Evolutionary conservation across 495 filamentous ascomycete genomes (phyloP).

Genomic region (Poronia punctata): DNA sequence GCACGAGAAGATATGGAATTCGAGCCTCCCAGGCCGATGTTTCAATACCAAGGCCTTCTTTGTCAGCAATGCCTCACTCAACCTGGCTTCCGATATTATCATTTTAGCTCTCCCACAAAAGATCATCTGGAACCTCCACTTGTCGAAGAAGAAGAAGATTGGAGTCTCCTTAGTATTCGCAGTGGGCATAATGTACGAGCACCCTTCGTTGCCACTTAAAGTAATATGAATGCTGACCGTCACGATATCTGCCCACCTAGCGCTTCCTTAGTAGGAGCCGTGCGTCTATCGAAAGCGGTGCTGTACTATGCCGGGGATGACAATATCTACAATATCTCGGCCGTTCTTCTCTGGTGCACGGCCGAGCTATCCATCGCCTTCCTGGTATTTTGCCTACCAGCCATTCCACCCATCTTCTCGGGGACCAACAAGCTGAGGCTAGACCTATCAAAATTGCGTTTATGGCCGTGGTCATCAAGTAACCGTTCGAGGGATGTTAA

Average conservation of each 20-base stretch:
- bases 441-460: background rate
- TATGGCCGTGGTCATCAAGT: background rate
- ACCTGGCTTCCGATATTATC: conserved; percentile 2
- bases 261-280: background rate
- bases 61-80: background rate
- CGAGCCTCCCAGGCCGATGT: background rate
- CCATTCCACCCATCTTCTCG: background rate
- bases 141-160: background rate
- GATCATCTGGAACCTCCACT: conserved; percentile 2
- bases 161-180: conserved; percentile 1
- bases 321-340: background rate
- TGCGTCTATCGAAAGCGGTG: background rate
- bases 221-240: background rate
- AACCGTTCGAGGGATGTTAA: too few relatives aligned
- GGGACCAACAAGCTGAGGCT: background rate
- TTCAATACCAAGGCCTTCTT: background rate
- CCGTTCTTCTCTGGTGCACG: background rate
- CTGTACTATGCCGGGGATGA: background rate
- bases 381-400: conserved; percentile 2
- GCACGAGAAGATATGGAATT: conserved; percentile 5
- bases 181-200: background rate
- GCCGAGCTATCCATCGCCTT: background rate
- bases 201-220: background rate
- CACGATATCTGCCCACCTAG: background rate
- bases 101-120: conserved; percentile 1